A percentile compares a stretch with the other conserved stretches of the same genome.
phyloP scores from a whole-genome alignment of 495 filamentous ascomycete genomes.

The Penicillium bovifimosum region DNA sequence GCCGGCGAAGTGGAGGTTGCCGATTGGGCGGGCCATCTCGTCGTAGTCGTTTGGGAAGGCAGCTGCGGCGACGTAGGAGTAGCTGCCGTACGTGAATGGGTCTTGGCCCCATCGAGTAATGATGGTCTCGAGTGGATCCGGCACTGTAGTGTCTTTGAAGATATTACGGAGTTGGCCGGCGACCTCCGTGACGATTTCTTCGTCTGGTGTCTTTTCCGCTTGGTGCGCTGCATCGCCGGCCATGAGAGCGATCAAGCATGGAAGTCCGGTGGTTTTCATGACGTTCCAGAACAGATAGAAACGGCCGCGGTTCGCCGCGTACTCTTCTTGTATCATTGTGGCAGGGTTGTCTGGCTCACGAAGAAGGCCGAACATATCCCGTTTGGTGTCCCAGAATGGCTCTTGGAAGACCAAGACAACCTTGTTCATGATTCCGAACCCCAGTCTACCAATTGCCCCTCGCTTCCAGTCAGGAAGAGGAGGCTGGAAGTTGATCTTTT shows the following conservation, averaged over 20 bases:
- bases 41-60: constrained; percentile 88
- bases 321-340: constrained; percentile 57
- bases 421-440: constrained; percentile 94
- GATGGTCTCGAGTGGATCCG: constrained; percentile 77
- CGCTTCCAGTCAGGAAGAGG: constrained; percentile 80
- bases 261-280: constrained; percentile 78
- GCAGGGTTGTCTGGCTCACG: constrained; percentile 55
- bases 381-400: constrained; percentile 87
- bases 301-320: constrained; percentile 62
- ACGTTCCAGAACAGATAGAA: constrained; percentile 99
- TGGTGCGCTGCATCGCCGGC: constrained; percentile 90
- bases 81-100: constrained; percentile 82
- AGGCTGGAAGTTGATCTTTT: constrained; percentile 70
- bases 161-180: constrained; percentile 65
- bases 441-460: constrained; percentile 77
- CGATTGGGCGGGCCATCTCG: constrained; percentile 76
- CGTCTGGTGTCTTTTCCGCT: constrained; percentile 69
- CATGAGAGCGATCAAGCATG: constrained; percentile 89
- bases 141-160: constrained; percentile 57
- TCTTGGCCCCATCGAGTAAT: constrained; percentile 93
- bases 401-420: constrained; percentile 84
- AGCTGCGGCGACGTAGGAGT: constrained; percentile 82
- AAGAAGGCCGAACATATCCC: constrained; percentile 91
- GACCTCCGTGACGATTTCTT: constrained; percentile 71
- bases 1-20: constrained; percentile 91